These are phyloP conservation scores for Mycosphaerelloides madeirae DNA, from an alignment of 2,329 filamentous ascomycete genomes.

Conservation along the genomic window DNA sequence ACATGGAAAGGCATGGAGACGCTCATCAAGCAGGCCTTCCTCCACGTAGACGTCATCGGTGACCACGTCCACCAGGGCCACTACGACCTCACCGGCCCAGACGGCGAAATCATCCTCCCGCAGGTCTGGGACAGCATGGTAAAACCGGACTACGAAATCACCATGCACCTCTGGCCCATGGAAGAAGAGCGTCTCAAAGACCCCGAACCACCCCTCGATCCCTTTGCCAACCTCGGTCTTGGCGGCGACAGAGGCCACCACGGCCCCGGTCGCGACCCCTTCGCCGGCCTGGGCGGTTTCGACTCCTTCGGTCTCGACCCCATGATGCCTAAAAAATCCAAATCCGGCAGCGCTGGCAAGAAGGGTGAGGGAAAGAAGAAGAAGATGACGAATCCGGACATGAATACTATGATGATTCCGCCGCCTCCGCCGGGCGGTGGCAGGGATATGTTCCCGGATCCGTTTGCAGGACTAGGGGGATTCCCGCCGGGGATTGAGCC, in stretches of 20 bases:
- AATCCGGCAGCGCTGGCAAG: constrained; percentile 13
- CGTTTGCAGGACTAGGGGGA: constrained; percentile 11
- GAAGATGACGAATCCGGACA: constrained; percentile 14
- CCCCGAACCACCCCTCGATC: constrained; percentile 10
- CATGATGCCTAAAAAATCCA: constrained; percentile 10
- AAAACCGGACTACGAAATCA: constrained; percentile 46
- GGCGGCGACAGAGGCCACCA: constrained; percentile 1
- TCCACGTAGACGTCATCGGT: constrained; percentile 44
- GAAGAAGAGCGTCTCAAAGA: constrained; percentile 23
- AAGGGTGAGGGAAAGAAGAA: constrained; percentile 15
- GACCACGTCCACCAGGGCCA: constrained; percentile 44
- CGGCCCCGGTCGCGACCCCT: constrained; percentile 7
- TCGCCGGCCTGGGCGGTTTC: constrained; percentile 3
- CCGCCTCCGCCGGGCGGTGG: constrained; percentile 1
- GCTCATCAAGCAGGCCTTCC: constrained; percentile 47
- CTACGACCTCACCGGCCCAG: constrained; percentile 46
- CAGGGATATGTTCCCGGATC: constrained; percentile 14
- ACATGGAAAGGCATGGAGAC: constrained; percentile 52
- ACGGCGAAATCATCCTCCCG: constrained; percentile 47
- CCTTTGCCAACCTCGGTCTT: constrained; percentile 14
- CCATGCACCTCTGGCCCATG: constrained; percentile 49
- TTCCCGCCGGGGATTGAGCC: constrained; percentile 9
- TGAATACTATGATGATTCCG: constrained; percentile 9
- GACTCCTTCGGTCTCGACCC: not conserved
- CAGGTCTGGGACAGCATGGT: constrained; percentile 47